These are phyloP conservation scores for Chalciporus sphaerocephalus DNA, from an alignment of 768 basidiomycete species.

Conservation along the genomic window DNA sequence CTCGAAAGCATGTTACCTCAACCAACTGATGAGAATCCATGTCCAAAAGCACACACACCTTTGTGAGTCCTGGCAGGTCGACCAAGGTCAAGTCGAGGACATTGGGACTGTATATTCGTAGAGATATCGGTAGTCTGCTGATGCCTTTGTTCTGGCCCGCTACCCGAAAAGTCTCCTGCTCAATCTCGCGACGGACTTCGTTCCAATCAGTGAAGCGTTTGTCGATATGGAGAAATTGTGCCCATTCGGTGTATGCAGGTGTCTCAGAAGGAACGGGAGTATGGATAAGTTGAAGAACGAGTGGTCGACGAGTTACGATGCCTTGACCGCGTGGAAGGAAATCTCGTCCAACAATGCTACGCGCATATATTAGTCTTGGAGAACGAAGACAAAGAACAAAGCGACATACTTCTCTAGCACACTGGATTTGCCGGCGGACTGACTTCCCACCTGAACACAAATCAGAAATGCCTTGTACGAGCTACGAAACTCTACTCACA, in stretches of 20 bases:
- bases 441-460: slow-evolving; percentile 76
- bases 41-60: slow-evolving; percentile 48
- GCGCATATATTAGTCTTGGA: slow-evolving; percentile 5
- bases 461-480: neutral
- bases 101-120: slow-evolving; percentile 93
- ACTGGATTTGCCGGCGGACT: slow-evolving; percentile 95
- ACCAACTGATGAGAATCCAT: neutral
- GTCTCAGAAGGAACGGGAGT: slow-evolving; percentile 59
- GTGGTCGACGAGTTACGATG: slow-evolving; percentile 93
- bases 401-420: slow-evolving; percentile 88
- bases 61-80: slow-evolving; percentile 94
- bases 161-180: slow-evolving; percentile 94
- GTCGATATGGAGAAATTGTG: slow-evolving; percentile 95
- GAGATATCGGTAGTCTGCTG: slow-evolving; percentile 90
- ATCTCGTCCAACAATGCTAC: slow-evolving; percentile 89
- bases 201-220: slow-evolving; percentile 94
- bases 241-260: slow-evolving; percentile 74
- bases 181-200: slow-evolving; percentile 94
- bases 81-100: slow-evolving; percentile 95
- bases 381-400: slow-evolving; percentile 1
- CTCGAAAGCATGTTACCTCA: slow-evolving; percentile 36
- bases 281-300: slow-evolving; percentile 94
- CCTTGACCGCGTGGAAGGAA: slow-evolving; percentile 87
- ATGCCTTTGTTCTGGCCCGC: slow-evolving; percentile 99
- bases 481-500: slow-evolving; percentile 43